Conservation (phyloP, 805 yeast species). For the Ogataea pini region DNA sequence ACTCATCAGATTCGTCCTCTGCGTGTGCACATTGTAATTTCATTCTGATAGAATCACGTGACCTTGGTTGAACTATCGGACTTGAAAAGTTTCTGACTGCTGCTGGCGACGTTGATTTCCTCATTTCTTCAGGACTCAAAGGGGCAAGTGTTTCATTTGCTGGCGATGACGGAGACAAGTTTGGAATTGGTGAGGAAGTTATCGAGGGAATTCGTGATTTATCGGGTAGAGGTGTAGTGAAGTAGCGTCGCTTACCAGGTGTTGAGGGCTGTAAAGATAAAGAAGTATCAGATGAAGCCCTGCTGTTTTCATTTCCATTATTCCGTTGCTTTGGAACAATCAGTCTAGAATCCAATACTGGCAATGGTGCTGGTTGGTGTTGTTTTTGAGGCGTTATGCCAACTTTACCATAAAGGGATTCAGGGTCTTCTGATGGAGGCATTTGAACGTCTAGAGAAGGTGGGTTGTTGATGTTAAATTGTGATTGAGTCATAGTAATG, state of each 20-base stretch:
- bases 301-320: constrained; percentile 7
- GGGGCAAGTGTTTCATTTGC: neutral
- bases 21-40: neutral
- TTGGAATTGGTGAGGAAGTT: constrained; percentile 27
- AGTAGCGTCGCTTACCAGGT: constrained; percentile 23
- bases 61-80: constrained; percentile 18
- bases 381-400: constrained; percentile 31
- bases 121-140: constrained; percentile 11
- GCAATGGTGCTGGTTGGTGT: constrained; percentile 19
- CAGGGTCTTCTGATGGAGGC: constrained; percentile 18
- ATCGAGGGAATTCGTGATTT: constrained; percentile 20
- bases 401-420: constrained; percentile 27
- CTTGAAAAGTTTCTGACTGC: constrained; percentile 28
- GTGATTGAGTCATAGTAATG: too few species aligned
- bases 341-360: constrained; percentile 21
- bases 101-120: constrained; percentile 22
- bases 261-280: constrained; percentile 10
- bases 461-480: too few species aligned
- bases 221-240: constrained; percentile 24
- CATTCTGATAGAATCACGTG: constrained; percentile 2
- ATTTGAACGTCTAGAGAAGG: too few species aligned
- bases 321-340: constrained; percentile 27
- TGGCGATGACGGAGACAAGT: constrained; percentile 21
- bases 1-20: neutral
- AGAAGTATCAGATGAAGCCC: neutral